Percentiles rank a stretch among this genome's conserved stretches.
Conservation (phyloP, 257 asterid genomes). For the Coffea canephora region DNA sequence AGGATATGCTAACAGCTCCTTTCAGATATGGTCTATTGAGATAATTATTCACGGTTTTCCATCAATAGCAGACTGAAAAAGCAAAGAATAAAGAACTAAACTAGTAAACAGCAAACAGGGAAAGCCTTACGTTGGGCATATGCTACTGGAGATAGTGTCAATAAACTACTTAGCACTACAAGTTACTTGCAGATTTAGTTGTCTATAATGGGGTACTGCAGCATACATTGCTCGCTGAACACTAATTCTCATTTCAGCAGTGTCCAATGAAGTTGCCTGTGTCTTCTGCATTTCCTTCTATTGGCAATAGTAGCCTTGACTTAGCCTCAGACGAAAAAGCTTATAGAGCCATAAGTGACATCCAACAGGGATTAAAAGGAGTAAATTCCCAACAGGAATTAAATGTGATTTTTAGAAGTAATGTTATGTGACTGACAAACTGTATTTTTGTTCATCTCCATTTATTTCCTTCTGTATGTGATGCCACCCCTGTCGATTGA, state of each 20-base stretch:
- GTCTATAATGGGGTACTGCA: neutral
- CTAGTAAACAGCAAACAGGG: neutral
- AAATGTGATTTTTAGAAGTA: neutral
- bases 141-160: neutral
- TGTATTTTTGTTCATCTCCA: neutral
- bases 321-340: neutral
- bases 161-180: neutral
- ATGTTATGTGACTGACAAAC: neutral
- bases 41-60: neutral
- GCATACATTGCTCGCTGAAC: neutral
- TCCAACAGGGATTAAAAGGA: neutral
- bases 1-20: neutral
- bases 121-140: neutral
- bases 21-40: neutral
- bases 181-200: neutral
- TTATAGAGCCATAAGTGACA: neutral
- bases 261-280: neutral
- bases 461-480: neutral
- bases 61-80: neutral
- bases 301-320: neutral
- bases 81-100: neutral
- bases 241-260: neutral
- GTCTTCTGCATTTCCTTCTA: neutral
- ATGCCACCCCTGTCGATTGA: neutral
- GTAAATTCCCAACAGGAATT: neutral